Conservation (phyloP, 78 protist genomes). For the Dictyostelium capitatum region DNA sequence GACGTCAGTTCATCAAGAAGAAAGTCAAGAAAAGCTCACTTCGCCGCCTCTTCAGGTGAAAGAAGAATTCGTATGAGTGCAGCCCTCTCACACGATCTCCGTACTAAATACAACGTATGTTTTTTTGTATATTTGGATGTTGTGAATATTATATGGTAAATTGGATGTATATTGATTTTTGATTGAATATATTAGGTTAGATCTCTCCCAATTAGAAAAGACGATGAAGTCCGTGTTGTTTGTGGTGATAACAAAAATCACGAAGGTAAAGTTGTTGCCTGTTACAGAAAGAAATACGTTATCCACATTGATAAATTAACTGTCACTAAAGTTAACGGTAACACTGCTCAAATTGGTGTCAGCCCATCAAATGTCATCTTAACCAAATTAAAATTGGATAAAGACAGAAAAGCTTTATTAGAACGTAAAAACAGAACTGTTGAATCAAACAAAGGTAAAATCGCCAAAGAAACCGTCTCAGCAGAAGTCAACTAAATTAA, state of each 20-base stretch:
- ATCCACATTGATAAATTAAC: conserved; percentile 96
- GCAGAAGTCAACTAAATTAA: conserved; percentile 81
- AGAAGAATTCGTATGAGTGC: conserved; percentile 97
- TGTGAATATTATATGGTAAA: no score
- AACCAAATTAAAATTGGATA: conserved; percentile 97
- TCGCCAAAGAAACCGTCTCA: conserved; percentile 61
- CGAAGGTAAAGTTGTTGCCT: conserved; percentile 93
- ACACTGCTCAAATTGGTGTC: conserved; percentile 87
- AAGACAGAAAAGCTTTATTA: conserved; percentile 95
- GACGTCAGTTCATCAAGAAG: conserved; percentile 96
- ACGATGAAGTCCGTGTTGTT: conserved; percentile 98
- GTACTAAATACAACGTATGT: conserved; percentile 95
- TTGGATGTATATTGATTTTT: no score
- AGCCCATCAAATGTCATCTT: conserved; percentile 94
- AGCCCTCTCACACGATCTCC: conserved; percentile 98
- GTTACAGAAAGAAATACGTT: conserved; percentile 96
- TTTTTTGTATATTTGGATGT: not conserved
- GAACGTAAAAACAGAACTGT: conserved; percentile 89
- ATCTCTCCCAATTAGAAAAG: conserved; percentile 99
- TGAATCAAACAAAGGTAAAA: conserved; percentile 89
- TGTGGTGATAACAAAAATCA: conserved; percentile 94
- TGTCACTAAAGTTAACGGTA: conserved; percentile 97
- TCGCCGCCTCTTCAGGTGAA: conserved; percentile 96
- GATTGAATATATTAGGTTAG: conserved; percentile 82
- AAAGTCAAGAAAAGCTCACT: conserved; percentile 99